Conservation (phyloP, 192 early-diverging fungal genomes). For the Linnemannia zychae region DNA sequence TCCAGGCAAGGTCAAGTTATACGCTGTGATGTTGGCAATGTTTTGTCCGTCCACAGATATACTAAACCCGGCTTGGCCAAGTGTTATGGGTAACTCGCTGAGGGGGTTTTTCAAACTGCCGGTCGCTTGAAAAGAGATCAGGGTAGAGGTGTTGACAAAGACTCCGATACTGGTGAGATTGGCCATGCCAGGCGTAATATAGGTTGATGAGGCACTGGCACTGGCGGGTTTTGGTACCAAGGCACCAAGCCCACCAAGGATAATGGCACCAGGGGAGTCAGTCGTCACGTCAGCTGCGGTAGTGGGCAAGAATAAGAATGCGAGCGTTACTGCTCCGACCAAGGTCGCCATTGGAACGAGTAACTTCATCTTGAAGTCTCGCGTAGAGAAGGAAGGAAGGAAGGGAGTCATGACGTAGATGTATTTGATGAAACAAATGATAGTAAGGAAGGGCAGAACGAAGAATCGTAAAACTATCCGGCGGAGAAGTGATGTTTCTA, state of each 20-base stretch:
- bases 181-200: constrained; percentile 39
- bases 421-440: neutral
- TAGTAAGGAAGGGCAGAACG: neutral
- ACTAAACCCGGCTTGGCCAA: constrained; percentile 24
- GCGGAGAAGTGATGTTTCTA: neutral
- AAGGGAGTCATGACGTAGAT: neutral
- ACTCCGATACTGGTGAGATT: constrained; percentile 35
- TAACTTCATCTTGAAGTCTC: constrained; percentile 17
- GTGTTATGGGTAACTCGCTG: constrained; percentile 17
- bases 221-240: constrained; percentile 41
- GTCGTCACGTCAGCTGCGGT: constrained; percentile 18
- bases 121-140: constrained; percentile 22
- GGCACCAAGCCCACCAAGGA: constrained; percentile 21
- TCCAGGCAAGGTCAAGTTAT: constrained; percentile 10
- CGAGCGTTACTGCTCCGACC: constrained; percentile 21
- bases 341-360: constrained; percentile 29
- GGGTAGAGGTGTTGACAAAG: constrained; percentile 22
- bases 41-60: constrained; percentile 27
- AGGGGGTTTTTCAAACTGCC: constrained; percentile 33
- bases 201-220: constrained; percentile 28
- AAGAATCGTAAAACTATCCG: neutral
- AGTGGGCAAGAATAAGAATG: constrained; percentile 24
- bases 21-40: constrained; percentile 36
- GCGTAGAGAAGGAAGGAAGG: neutral
- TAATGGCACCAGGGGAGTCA: constrained; percentile 41